Conservation (phyloP, 345 rosid species). For the Clarkia xantiana region DNA sequence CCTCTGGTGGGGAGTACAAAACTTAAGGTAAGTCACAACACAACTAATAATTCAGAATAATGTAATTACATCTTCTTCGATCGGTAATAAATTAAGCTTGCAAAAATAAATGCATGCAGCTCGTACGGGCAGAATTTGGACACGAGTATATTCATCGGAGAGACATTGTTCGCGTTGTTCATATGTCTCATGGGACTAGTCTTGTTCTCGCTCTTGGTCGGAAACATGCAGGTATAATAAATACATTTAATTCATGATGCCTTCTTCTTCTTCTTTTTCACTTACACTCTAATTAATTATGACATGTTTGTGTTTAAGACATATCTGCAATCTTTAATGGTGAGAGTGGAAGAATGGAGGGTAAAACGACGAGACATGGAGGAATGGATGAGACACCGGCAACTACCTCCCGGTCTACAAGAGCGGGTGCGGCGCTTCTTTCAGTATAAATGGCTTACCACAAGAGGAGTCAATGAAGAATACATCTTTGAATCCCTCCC, state of each 20-base stretch:
- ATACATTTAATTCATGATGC: background rate
- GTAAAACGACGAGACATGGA: constrained; percentile 78
- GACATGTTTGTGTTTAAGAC: too few species aligned
- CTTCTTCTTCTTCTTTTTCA: background rate
- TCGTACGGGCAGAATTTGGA: constrained; percentile 75
- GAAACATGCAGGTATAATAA: constrained; percentile 97
- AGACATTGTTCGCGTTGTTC: constrained; percentile 55
- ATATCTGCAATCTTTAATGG: constrained; percentile 70
- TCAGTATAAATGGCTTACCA: constrained; percentile 90
- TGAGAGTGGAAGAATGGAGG: constrained; percentile 85
- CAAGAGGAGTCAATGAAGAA: constrained; percentile 90
- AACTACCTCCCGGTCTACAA: constrained; percentile 57
- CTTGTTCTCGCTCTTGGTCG: constrained; percentile 66
- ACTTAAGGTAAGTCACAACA: constrained; percentile 34
- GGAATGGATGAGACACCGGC: constrained; percentile 97
- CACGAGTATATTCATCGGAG: constrained; percentile 59
- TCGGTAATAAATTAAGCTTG: background rate
- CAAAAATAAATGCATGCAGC: constrained; percentile 15
- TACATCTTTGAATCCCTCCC: constrained; percentile 59
- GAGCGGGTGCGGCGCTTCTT: constrained; percentile 65
- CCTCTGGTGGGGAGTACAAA: constrained; percentile 91
- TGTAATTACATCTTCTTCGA: background rate
- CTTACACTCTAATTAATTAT: constrained; percentile 5
- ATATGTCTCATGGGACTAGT: constrained; percentile 57
- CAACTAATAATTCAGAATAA: background rate